A percentile compares a stretch with the other conserved stretches of the same genome.
phyloP scores from a whole-genome alignment of 108 stramenopile genomes.

The Skeletonema potamos region DNA sequence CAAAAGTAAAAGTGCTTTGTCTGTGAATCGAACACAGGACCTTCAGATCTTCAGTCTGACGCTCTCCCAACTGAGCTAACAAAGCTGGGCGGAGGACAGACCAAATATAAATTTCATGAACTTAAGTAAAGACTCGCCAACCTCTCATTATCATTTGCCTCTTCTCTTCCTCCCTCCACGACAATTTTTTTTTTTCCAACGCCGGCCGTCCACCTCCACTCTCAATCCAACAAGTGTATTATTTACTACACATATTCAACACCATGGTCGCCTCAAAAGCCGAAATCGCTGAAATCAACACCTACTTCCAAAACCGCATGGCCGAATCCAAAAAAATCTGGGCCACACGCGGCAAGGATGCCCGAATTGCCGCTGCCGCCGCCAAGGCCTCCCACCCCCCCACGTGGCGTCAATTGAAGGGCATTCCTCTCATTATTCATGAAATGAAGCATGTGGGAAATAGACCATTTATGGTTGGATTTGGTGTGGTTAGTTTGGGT shows the following conservation, averaged over 20 bases:
- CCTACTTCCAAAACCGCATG: constrained; percentile 69
- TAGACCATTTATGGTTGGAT: constrained; percentile 77
- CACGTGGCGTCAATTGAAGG: constrained; percentile 86
- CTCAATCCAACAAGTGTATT: neutral
- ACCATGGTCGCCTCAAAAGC: constrained; percentile 47
- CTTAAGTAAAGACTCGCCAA: too few relatives aligned
- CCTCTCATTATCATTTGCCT: too few relatives aligned
- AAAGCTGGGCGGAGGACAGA: neutral
- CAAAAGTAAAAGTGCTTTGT: neutral
- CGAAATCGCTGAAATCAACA: constrained; percentile 53
- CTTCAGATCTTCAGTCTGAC: neutral
- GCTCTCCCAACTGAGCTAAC: neutral
- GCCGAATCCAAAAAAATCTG: constrained; percentile 73
- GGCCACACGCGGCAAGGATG: constrained; percentile 68
- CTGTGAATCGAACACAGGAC: neutral
- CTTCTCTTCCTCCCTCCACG: too few relatives aligned
- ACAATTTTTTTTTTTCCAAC: neutral
- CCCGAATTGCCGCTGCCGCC: constrained; percentile 57
- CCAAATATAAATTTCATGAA: too few relatives aligned
- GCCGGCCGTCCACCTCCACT: neutral
- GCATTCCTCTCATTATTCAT: constrained; percentile 66
- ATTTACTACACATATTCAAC: neutral
- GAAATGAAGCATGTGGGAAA: constrained; percentile 78
- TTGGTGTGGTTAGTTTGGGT: constrained; percentile 37
- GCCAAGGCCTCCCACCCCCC: constrained; percentile 53